Base-by-base conservation (phyloP, 192 early-diverging fungal genomes). In the Jimgerdemannia flammicorona region DNA sequence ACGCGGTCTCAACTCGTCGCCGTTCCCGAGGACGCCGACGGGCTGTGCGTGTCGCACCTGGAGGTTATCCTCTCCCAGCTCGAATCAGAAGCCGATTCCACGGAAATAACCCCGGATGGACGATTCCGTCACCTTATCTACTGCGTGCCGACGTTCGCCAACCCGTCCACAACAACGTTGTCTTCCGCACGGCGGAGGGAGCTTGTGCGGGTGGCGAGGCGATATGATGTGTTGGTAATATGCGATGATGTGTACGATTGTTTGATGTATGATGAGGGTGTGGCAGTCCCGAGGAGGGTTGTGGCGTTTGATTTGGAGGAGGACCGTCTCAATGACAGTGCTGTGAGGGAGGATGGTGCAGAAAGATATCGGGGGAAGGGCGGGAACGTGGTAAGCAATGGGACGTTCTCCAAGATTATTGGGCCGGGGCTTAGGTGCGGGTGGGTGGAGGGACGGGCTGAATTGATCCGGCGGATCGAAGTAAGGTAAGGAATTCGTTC, bases 171-270 rank as follows among this genome's bases (percentile, higher is more conserved):
- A 3, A 74, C 80, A 14, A 81, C 69, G 3, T n/a, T 81, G 29
- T 54, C 75, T 3, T 17, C 39, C 17, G 40, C 66, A n/a, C 44
- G 73, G 19, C 70, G 80, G 0, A 9, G 65, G 43, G 17, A 70
- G 29, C 66, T 81, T 1, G 77, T 81, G 7, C n/a, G 75, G 63
- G 11, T 81, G 40, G 80, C 76, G 9, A 40, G 44, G 4, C 44
- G 69, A 8, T 74, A 81, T 64, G 68, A 81, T 29, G 54, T 81
- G 17, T 49, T 81, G 41, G 40, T 81, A 29, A 72, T 81, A 4
- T 77, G 80, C 66, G 80, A 81, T 59, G 80, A 81, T 78, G 80
- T 81, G 0, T 81, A 81, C 49, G 80, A 81, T 64, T 78, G 77
- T 44, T 14, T 81, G 54, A 75, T 70, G 1, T 81, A 72, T 72